These are phyloP conservation scores for Artemisia annua DNA, from an alignment of 129 eudicot genomes.

Conservation along the genomic window DNA sequence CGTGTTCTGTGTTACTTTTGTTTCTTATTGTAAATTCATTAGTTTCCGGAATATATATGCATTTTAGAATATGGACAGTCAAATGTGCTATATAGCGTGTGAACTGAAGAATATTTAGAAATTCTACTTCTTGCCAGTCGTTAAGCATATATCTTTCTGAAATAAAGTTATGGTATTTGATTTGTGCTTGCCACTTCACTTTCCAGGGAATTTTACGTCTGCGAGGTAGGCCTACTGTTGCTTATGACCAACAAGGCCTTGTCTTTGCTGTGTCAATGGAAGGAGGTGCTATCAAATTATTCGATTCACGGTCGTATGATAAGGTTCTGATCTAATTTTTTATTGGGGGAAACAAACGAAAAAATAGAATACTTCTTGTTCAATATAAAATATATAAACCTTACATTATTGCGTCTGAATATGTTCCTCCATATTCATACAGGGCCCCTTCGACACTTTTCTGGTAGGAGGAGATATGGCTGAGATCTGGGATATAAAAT, in stretches of 20 bases:
- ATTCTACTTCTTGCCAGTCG: not conserved
- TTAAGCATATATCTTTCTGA: conserved; percentile 10
- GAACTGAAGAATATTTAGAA: not conserved
- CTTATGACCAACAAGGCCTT: conserved; percentile 98
- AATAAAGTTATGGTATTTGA: conserved; percentile 25
- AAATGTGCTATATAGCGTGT: not conserved
- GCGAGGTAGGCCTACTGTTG: conserved; percentile 94
- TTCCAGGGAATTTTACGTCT: conserved; percentile 87
- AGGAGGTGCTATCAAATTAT: conserved; percentile 94
- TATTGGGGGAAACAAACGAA: not conserved
- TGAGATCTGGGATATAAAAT: conserved; percentile 94
- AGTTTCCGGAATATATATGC: conserved; percentile 4
- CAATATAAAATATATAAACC: not conserved
- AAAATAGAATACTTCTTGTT: not conserved
- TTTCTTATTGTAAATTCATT: not conserved
- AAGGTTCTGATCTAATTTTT: conserved; percentile 51
- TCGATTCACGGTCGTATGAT: conserved; percentile 92
- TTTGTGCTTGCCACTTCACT: conserved; percentile 47
- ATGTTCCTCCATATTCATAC: conserved; percentile 20
- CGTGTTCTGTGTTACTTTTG: not conserved
- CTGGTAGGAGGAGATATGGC: conserved; percentile 96
- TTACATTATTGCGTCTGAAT: conserved; percentile 7
- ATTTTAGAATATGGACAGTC: conserved; percentile 11
- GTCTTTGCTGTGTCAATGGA: conserved; percentile 99
- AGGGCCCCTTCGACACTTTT: conserved; percentile 98